Percentiles rank a stretch among this genome's conserved stretches.
Conservation (phyloP, 768 basidiomycete species). For the Goffeauzyma gilvescens region DNA sequence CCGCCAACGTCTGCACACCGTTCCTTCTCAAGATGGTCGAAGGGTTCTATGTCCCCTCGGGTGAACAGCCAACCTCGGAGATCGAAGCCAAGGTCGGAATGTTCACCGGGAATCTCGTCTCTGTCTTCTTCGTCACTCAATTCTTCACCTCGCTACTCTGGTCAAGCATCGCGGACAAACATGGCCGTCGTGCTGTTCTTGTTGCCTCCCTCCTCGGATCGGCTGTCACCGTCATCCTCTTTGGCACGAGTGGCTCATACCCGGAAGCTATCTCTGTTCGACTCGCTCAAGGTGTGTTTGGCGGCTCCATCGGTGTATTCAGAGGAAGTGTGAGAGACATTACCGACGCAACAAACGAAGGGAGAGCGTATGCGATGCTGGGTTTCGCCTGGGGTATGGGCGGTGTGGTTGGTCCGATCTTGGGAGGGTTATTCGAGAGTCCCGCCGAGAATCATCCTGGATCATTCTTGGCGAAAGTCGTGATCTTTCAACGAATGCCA, state of each 20-base stretch:
- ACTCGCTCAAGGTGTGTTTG: slow-evolving; percentile 80
- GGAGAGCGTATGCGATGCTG: slow-evolving; percentile 79
- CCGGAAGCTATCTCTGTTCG: slow-evolving; percentile 67
- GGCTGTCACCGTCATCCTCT: slow-evolving; percentile 36
- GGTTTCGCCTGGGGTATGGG: slow-evolving; percentile 97
- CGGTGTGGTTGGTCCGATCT: slow-evolving; percentile 41
- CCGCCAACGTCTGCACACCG: slow-evolving; percentile 78
- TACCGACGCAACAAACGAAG: slow-evolving; percentile 81
- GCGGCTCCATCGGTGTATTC: slow-evolving; percentile 12
- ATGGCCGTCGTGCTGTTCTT: slow-evolving; percentile 68
- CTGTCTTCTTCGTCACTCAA: slow-evolving; percentile 90
- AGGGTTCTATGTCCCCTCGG: slow-evolving; percentile 32
- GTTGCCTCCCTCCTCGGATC: slow-evolving; percentile 69
- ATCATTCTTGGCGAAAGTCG: slow-evolving; percentile 43
- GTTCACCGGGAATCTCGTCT: slow-evolving; percentile 83
- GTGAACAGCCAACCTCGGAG: slow-evolving; percentile 43
- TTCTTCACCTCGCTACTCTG: slow-evolving; percentile 87
- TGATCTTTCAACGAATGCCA: slow-evolving; percentile 58
- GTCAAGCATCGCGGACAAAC: slow-evolving; percentile 87
- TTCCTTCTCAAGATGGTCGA: slow-evolving; percentile 91
- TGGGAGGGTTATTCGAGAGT: slow-evolving; percentile 32
- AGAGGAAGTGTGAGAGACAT: slow-evolving; percentile 69
- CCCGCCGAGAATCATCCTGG: slow-evolving; percentile 74
- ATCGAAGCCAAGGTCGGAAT: slow-evolving; percentile 71
- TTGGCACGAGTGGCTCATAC: not conserved